A percentile compares a stretch with the other conserved stretches of the same genome.
Conservation (phyloP, 495 filamentous ascomycete species). For the Staphylotrichum longicolle region DNA sequence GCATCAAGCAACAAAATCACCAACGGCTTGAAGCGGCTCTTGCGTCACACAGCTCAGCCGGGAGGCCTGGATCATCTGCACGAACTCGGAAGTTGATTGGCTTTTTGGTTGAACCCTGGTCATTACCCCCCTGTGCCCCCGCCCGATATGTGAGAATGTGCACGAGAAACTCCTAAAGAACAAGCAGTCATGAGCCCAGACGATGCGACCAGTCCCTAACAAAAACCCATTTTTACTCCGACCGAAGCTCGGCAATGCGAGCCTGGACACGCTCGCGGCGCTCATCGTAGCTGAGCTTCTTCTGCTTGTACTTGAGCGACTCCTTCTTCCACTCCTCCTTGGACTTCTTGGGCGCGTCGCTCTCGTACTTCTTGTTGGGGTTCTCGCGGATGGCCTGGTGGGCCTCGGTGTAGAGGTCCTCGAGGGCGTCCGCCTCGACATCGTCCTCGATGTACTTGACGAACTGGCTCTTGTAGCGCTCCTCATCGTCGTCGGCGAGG, state of each 20-base stretch:
- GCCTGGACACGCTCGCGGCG: constrained; percentile 75
- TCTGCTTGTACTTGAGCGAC: constrained; percentile 78
- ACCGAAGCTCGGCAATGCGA: constrained; percentile 76
- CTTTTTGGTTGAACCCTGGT: constrained; percentile 34
- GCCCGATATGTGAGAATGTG: constrained; percentile 12
- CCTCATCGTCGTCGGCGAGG: constrained; percentile 98
- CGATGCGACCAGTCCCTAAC: constrained; percentile 31
- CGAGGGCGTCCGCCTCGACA: constrained; percentile 91
- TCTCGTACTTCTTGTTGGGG: constrained; percentile 90
- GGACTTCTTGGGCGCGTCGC: constrained; percentile 76
- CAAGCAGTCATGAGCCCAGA: constrained; percentile 32
- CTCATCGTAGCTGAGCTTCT: constrained; percentile 77
- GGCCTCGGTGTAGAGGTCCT: constrained; percentile 93
- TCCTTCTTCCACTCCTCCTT: constrained; percentile 98
- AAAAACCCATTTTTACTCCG: constrained; percentile 35
- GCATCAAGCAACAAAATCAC: background rate
- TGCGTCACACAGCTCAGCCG: constrained; percentile 6
- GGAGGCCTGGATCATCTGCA: constrained; percentile 3
- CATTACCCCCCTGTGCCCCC: constrained; percentile 26
- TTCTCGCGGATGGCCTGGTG: constrained; percentile 97
- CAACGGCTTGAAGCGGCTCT: constrained; percentile 11
- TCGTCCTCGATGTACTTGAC: constrained; percentile 94
- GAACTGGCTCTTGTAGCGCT: constrained; percentile 99
- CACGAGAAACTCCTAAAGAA: constrained; percentile 31
- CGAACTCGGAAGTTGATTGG: constrained; percentile 30